Evolutionary conservation across 805 yeast genomes (phyloP).

Genomic region (Kodamaea hsintzibuensis): DNA sequence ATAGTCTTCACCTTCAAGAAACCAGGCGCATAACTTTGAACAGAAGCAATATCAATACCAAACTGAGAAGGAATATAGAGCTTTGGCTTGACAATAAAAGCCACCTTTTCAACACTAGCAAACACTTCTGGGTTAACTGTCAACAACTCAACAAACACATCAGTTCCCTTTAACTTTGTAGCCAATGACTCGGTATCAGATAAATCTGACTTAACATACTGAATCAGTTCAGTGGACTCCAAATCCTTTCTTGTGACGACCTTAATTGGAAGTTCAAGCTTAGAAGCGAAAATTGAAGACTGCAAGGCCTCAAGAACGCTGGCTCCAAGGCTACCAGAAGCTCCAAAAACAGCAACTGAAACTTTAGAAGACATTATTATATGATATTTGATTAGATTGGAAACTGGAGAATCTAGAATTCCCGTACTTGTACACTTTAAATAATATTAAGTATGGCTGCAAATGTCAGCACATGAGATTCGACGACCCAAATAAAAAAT

Average conservation of each 20-base stretch:
- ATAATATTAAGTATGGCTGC: neutral
- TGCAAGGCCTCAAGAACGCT: slow-evolving; percentile 48
- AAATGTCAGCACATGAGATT: neutral
- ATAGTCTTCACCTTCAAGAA: slow-evolving; percentile 32
- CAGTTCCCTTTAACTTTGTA: slow-evolving; percentile 46
- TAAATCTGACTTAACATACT: slow-evolving; percentile 40
- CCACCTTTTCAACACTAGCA: slow-evolving; percentile 37
- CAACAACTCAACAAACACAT: slow-evolving; percentile 51
- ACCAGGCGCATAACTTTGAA: slow-evolving; percentile 31
- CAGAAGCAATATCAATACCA: slow-evolving; percentile 46
- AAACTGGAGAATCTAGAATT: neutral
- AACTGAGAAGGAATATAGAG: slow-evolving; percentile 62
- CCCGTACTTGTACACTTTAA: too few species aligned
- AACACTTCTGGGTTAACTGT: slow-evolving; percentile 29
- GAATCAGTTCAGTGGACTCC: slow-evolving; percentile 32
- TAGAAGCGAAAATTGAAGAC: slow-evolving; percentile 41
- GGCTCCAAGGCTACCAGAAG: slow-evolving; percentile 52
- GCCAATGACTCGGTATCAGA: slow-evolving; percentile 25
- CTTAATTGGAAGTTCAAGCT: slow-evolving; percentile 49
- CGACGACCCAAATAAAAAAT: too few species aligned
- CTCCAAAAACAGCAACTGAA: slow-evolving; percentile 52
- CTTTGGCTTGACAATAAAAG: slow-evolving; percentile 45
- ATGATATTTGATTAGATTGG: neutral
- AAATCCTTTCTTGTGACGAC: slow-evolving; percentile 48
- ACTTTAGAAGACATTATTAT: slow-evolving; percentile 1